Percentiles rank a stretch among this genome's conserved stretches.
Evolutionary conservation across 2,329 filamentous ascomycete genomes (phyloP).

Genomic region (Exutisphaerella laricina): DNA sequence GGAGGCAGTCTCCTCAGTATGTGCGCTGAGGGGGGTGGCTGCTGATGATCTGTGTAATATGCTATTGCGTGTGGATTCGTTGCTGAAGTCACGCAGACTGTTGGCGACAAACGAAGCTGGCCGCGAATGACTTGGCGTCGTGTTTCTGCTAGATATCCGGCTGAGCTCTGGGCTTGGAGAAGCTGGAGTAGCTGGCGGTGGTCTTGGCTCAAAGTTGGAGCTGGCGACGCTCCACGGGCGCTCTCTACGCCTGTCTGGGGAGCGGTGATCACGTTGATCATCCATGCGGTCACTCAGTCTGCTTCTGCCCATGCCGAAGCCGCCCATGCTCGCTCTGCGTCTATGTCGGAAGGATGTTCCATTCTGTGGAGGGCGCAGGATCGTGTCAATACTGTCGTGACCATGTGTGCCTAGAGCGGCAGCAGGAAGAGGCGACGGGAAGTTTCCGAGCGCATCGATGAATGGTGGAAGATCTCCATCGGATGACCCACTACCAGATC

Average conservation of each 20-base stretch:
- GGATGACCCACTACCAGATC: slow-evolving; percentile 33
- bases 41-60: slow-evolving; percentile 26
- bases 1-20: slow-evolving; percentile 32
- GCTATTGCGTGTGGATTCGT: slow-evolving; percentile 30
- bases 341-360: slow-evolving; percentile 51
- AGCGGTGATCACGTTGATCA: slow-evolving; percentile 48
- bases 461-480: slow-evolving; percentile 47
- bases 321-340: slow-evolving; percentile 51
- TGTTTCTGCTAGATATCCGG: slow-evolving; percentile 39
- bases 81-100: slow-evolving; percentile 28
- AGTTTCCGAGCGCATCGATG: slow-evolving; percentile 47
- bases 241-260: slow-evolving; percentile 38
- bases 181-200: slow-evolving; percentile 59
- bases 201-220: slow-evolving; percentile 45
- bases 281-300: slow-evolving; percentile 38
- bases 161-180: slow-evolving; percentile 50
- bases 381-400: slow-evolving; percentile 45
- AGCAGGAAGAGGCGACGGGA: slow-evolving; percentile 36
- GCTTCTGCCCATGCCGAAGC: slow-evolving; percentile 36
- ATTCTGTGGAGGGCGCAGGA: slow-evolving; percentile 50
- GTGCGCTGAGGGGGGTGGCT: slow-evolving; percentile 28
- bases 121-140: slow-evolving; percentile 31
- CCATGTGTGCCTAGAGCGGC: slow-evolving; percentile 32
- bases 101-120: slow-evolving; percentile 31
- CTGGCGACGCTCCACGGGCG: slow-evolving; percentile 34